phyloP scores from a whole-genome alignment of 2,329 filamentous ascomycete species.

The Balansia obtecta region DNA sequence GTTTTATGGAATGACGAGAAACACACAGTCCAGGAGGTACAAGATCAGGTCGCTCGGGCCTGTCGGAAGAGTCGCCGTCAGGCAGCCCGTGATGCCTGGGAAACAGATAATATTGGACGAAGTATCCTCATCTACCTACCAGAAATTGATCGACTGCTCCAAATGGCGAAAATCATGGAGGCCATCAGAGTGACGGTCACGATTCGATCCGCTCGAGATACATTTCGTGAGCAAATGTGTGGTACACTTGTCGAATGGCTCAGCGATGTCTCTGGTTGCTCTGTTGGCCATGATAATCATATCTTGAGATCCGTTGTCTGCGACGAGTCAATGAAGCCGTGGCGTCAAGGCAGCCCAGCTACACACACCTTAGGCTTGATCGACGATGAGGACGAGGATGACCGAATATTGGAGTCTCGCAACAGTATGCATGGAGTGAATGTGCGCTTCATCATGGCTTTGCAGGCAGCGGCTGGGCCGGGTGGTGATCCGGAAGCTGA shows the following conservation, averaged over 20 bases:
- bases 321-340: slow-evolving; percentile 79
- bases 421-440: slow-evolving; percentile 20
- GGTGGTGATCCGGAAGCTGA: slow-evolving; percentile 17
- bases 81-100: slow-evolving; percentile 64
- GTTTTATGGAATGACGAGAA: slow-evolving; percentile 98
- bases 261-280: slow-evolving; percentile 80
- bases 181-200: slow-evolving; percentile 94
- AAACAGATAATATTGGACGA: slow-evolving; percentile 80
- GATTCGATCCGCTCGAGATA: slow-evolving; percentile 84
- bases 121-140: slow-evolving; percentile 68
- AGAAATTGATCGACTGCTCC: slow-evolving; percentile 60
- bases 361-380: slow-evolving; percentile 48
- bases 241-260: slow-evolving; percentile 97
- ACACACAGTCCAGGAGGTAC: slow-evolving; percentile 85
- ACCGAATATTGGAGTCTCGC: slow-evolving; percentile 30
- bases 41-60: slow-evolving; percentile 79
- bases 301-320: slow-evolving; percentile 75
- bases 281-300: slow-evolving; percentile 65
- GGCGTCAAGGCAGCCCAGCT: slow-evolving; percentile 75
- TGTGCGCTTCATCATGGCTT: slow-evolving; percentile 23
- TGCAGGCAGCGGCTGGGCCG: slow-evolving; percentile 21
- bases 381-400: slow-evolving; percentile 33
- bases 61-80: slow-evolving; percentile 61
- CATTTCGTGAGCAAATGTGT: slow-evolving; percentile 96
- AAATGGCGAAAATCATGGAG: slow-evolving; percentile 77